Conservation (phyloP, 2,329 filamentous ascomycete species). For the Xylaria sp. region DNA sequence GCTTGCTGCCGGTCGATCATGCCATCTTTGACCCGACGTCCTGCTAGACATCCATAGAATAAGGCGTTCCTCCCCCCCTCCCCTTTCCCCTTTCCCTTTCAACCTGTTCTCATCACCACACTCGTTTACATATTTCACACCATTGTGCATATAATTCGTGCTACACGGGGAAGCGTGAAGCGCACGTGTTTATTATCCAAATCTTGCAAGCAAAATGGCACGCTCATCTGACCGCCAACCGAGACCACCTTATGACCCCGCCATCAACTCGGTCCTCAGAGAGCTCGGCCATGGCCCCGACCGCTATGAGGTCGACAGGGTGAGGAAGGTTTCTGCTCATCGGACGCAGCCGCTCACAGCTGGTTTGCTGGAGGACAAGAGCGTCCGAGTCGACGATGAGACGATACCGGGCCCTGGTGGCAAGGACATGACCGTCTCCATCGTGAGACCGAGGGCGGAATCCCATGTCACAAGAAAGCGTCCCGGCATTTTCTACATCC, state of each 20-base stretch:
- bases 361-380: conserved; percentile 46
- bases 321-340: conserved; percentile 44
- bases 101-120: background rate
- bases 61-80: background rate
- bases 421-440: conserved; percentile 41
- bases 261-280: conserved; percentile 44
- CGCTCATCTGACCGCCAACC: conserved; percentile 44
- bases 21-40: conserved; percentile 3
- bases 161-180: conserved; percentile 15
- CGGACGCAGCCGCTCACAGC: conserved; percentile 46
- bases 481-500: conserved; percentile 50
- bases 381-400: conserved; percentile 44
- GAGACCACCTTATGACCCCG: conserved; percentile 48
- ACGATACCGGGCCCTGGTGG: conserved; percentile 45
- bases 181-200: conserved; percentile 21
- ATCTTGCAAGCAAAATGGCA: conserved; percentile 41
- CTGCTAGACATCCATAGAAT: conserved; percentile 7
- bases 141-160: conserved; percentile 5
- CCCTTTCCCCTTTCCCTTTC: background rate
- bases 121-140: background rate
- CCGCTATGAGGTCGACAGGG: conserved; percentile 46
- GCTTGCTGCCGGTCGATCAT: conserved; percentile 23
- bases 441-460: conserved; percentile 45
- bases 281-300: conserved; percentile 44
- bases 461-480: conserved; percentile 37